Evolutionary conservation across 2,329 filamentous ascomycete genomes (phyloP).

Genomic region (Alternaria angustiovoidea): DNA sequence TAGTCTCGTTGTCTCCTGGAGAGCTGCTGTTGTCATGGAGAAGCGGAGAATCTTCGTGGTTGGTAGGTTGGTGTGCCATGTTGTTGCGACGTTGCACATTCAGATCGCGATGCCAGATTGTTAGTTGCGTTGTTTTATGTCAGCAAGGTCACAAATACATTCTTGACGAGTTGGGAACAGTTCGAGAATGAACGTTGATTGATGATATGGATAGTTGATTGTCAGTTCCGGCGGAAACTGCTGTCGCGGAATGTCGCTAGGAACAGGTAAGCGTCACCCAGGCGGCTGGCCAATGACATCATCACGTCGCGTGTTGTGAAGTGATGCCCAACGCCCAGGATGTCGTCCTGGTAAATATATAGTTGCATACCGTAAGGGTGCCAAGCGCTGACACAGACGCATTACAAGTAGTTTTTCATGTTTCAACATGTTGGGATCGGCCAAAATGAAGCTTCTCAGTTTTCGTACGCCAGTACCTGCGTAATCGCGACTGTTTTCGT

Average conservation of each 20-base stretch:
- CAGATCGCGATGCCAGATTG: neutral
- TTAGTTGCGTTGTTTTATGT: neutral
- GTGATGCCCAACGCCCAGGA: neutral
- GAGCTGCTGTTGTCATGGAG: neutral
- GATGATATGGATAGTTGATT: neutral
- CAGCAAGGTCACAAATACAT: neutral
- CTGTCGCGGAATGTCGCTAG: slow-evolving; percentile 18
- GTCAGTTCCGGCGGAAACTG: neutral
- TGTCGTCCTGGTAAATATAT: neutral
- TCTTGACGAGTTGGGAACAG: fast-evolving
- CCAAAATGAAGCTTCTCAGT: neutral
- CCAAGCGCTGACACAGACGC: neutral
- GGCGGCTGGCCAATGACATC: slow-evolving; percentile 6
- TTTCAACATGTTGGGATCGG: neutral
- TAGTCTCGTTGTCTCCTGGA: neutral
- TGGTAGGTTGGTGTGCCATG: slow-evolving; percentile 5
- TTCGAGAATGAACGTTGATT: neutral
- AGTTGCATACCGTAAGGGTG: neutral
- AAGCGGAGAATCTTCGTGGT: slow-evolving; percentile 15
- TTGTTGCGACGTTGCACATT: slow-evolving; percentile 6
- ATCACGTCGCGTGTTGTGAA: slow-evolving; percentile 2
- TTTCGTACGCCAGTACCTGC: neutral
- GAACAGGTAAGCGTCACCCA: slow-evolving; percentile 18
- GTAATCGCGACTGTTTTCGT: neutral
- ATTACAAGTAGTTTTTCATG: neutral